Evolutionary conservation across 2,329 filamentous ascomycete genomes (phyloP).

Genomic region (Aspergillus piperis): DNA sequence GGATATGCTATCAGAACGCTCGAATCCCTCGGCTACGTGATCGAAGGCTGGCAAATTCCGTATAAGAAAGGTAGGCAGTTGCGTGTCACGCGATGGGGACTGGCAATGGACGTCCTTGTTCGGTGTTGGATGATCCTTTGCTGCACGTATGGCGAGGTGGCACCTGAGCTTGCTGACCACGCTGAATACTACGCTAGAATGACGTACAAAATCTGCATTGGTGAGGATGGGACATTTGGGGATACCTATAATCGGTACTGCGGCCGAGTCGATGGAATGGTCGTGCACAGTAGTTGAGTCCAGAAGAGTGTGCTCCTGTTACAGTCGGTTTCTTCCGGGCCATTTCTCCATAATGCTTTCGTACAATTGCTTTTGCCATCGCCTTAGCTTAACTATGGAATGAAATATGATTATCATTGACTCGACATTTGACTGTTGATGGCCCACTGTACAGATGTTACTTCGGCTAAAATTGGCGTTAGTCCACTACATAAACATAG

Average conservation of each 20-base stretch:
- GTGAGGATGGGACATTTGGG: constrained; percentile 38
- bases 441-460: too few relatives aligned
- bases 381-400: too few relatives aligned
- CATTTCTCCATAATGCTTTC: too few relatives aligned
- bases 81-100: constrained; percentile 33
- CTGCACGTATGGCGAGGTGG: constrained; percentile 25
- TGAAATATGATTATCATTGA: too few relatives aligned
- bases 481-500: too few relatives aligned
- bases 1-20: constrained; percentile 25
- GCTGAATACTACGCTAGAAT: constrained; percentile 34
- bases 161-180: constrained; percentile 17
- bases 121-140: constrained; percentile 32
- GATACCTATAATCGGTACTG: constrained; percentile 6
- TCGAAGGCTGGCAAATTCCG: constrained; percentile 24
- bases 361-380: too few relatives aligned
- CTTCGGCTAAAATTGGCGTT: too few relatives aligned
- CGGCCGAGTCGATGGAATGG: background rate
- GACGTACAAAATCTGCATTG: constrained; percentile 36
- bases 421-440: too few relatives aligned
- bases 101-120: constrained; percentile 26
- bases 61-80: constrained; percentile 4
- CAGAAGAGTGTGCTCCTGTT: too few relatives aligned
- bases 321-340: too few relatives aligned
- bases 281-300: background rate
- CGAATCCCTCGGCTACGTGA: constrained; percentile 28